Conservation (phyloP, 2,329 filamentous ascomycete genomes). For the Neofusicoccum sp. region DNA sequence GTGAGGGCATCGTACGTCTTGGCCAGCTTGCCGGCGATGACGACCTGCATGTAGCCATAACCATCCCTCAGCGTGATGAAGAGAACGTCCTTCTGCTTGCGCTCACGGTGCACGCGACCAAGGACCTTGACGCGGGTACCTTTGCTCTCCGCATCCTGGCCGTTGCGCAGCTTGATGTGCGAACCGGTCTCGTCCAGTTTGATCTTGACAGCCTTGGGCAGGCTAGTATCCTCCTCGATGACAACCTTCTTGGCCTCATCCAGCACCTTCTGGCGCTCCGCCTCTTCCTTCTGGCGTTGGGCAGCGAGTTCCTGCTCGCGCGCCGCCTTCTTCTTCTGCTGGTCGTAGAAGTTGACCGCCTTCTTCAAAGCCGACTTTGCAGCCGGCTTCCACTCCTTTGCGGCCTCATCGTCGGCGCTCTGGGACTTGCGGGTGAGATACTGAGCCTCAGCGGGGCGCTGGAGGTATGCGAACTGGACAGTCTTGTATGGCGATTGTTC, state of each 20-base stretch:
- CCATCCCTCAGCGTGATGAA: constrained; percentile 88
- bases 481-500: constrained; percentile 80
- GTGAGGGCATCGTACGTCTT: constrained; percentile 91
- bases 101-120: constrained; percentile 80
- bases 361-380: constrained; percentile 88
- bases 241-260: constrained; percentile 83
- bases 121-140: constrained; percentile 78
- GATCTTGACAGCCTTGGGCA: constrained; percentile 76
- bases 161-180: constrained; percentile 57
- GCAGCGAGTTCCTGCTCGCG: constrained; percentile 75
- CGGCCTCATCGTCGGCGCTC: constrained; percentile 61
- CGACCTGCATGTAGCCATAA: constrained; percentile 81
- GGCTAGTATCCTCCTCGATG: constrained; percentile 67
- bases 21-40: constrained; percentile 78
- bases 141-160: constrained; percentile 54
- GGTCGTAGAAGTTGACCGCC: constrained; percentile 71
- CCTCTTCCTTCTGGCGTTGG: constrained; percentile 71
- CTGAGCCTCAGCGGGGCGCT: constrained; percentile 63
- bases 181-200: constrained; percentile 71
- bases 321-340: constrained; percentile 80
- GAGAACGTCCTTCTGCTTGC: constrained; percentile 79
- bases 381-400: constrained; percentile 76
- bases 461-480: constrained; percentile 74
- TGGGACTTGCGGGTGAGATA: constrained; percentile 68
- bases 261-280: constrained; percentile 69